phyloP scores from a whole-genome alignment of 2,329 filamentous ascomycete species.

The Malbranchea cinnamomea region DNA sequence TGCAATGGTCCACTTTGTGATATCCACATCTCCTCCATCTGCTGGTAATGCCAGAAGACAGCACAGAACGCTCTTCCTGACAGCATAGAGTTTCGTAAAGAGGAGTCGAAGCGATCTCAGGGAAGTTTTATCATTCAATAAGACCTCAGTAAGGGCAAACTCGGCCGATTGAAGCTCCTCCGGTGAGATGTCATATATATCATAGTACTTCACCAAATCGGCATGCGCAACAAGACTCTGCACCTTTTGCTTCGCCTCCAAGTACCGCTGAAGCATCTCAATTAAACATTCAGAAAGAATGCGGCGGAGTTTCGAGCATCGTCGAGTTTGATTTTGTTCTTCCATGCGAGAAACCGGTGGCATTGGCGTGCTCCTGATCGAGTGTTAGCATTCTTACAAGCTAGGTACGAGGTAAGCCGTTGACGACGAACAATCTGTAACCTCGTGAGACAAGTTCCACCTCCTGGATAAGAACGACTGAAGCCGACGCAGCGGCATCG shows the following conservation, averaged over 20 bases:
- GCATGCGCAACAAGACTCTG: conserved; percentile 61
- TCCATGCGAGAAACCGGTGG: conserved; percentile 89
- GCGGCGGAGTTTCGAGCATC: conserved; percentile 66
- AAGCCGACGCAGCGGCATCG: conserved; percentile 60
- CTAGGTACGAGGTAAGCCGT: background rate
- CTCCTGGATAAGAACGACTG: conserved; percentile 74
- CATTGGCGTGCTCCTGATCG: conserved; percentile 60
- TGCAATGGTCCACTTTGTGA: conserved; percentile 62
- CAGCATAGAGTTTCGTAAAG: conserved; percentile 62
- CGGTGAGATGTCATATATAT: conserved; percentile 68
- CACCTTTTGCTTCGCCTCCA: conserved; percentile 52
- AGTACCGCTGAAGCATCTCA: conserved; percentile 56
- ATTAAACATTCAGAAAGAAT: conserved; percentile 56
- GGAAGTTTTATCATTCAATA: conserved; percentile 64
- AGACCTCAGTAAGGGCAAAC: conserved; percentile 45
- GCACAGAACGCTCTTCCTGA: conserved; percentile 75
- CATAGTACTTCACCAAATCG: conserved; percentile 82
- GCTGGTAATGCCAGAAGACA: conserved; percentile 79
- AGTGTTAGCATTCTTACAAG: conserved; percentile 9
- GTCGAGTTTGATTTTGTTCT: conserved; percentile 60
- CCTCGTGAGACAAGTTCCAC: conserved; percentile 90
- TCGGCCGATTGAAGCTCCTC: conserved; percentile 59
- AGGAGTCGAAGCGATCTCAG: conserved; percentile 66
- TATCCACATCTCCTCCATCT: conserved; percentile 61
- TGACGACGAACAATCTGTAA: conserved; percentile 67